Conservation (phyloP, 2,329 filamentous ascomycete species). For the Paradendryphiella salina region DNA sequence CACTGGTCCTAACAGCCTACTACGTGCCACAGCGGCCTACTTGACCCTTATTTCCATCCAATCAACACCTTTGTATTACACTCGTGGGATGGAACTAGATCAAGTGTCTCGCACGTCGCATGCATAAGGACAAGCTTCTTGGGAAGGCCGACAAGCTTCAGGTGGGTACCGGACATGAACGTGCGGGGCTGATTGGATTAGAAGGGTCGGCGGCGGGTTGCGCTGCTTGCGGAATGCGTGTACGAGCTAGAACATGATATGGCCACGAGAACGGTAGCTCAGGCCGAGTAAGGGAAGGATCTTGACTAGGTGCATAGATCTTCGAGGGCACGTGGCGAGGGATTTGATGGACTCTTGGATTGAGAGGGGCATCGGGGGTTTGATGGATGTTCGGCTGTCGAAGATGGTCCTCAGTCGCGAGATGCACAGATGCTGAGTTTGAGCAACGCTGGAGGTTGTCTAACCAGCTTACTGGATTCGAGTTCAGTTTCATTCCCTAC, state of each 20-base stretch:
- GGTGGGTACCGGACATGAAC: constrained; percentile 6
- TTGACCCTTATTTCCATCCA: neutral
- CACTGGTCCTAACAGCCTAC: neutral
- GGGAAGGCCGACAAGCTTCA: constrained; percentile 27
- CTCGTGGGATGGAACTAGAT: constrained; percentile 3
- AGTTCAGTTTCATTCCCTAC: neutral
- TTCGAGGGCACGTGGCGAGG: neutral
- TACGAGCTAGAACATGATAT: constrained; percentile 4
- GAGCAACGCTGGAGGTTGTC: neutral
- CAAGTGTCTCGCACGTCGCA: neutral
- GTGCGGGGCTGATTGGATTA: constrained; percentile 23
- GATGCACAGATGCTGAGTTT: neutral
- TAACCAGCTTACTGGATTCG: neutral
- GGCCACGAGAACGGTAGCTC: neutral
- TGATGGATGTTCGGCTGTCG: neutral
- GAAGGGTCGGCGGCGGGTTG: neutral
- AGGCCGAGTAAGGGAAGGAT: neutral
- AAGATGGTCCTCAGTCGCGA: no score
- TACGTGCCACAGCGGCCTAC: neutral
- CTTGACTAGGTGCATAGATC: neutral
- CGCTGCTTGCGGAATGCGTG: neutral
- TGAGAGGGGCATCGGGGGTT: neutral
- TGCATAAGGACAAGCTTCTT: constrained; percentile 22
- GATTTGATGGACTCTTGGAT: neutral
- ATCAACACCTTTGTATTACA: neutral